A percentile compares a stretch with the other conserved stretches of the same genome.
Evolutionary conservation across 306 rosid genomes (phyloP).

Genomic region (Vicia faba): DNA sequence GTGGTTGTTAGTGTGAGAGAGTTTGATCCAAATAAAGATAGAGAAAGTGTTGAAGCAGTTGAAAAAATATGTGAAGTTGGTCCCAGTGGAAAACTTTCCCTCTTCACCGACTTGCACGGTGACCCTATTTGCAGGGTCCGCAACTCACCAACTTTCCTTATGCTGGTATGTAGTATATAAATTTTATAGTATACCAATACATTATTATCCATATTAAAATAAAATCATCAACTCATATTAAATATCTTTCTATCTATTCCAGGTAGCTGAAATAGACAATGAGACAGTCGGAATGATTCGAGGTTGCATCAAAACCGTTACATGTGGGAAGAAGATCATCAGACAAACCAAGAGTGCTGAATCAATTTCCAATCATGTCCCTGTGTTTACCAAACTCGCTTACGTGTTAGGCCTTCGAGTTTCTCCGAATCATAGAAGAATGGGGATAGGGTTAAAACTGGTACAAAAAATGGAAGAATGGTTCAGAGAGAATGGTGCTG

Average conservation of each 20-base stretch:
- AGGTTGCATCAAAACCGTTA: slow-evolving; percentile 93
- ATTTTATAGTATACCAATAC: background rate
- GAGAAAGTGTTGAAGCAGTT: slow-evolving; percentile 58
- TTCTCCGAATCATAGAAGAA: slow-evolving; percentile 83
- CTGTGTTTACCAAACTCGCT: slow-evolving; percentile 74
- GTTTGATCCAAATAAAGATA: slow-evolving; percentile 64
- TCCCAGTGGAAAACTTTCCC: slow-evolving; percentile 67
- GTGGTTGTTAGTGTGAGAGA: slow-evolving; percentile 55
- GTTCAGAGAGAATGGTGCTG: slow-evolving; percentile 81
- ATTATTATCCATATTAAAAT: background rate
- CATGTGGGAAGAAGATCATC: slow-evolving; percentile 72
- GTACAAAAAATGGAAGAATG: slow-evolving; percentile 71
- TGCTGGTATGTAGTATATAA: slow-evolving; percentile 56
- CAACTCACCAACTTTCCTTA: slow-evolving; percentile 78
- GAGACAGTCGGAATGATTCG: slow-evolving; percentile 86
- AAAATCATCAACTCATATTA: background rate
- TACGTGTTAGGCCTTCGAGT: slow-evolving; percentile 90
- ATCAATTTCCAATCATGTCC: slow-evolving; percentile 44
- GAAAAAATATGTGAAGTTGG: slow-evolving; percentile 85
- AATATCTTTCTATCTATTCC: background rate
- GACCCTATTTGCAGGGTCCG: slow-evolving; percentile 98
- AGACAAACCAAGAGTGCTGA: slow-evolving; percentile 31
- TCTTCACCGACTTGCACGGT: slow-evolving; percentile 89
- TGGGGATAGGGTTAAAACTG: slow-evolving; percentile 80
- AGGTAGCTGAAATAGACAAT: slow-evolving; percentile 75